Evolutionary conservation across 1,284 basidiomycete genomes (phyloP), one percentile per base, ranked within the genome.

Genomic region (Baeospora myosura): DNA sequence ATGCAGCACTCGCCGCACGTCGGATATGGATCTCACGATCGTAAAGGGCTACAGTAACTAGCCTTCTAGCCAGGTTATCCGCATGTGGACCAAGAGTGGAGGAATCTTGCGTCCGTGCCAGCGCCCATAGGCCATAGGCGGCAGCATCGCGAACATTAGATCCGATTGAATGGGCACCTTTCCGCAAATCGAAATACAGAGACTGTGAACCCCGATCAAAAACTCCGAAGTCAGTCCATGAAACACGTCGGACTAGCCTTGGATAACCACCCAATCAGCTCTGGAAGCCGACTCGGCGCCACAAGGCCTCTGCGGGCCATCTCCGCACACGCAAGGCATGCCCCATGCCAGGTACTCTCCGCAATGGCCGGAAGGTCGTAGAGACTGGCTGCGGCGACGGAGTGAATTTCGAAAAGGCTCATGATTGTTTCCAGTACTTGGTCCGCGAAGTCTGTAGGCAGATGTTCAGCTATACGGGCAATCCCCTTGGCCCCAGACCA

Each of bases 1-100:
- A 98, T 3, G 95, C 92, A 6, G 96, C 96, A 62, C 94, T 98
- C 2, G 95, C 93, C 3, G 96, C 96, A 47, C 96, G 70, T n/a
- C 96, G 76, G 38, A 98, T 92, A 45, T 91, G 88, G 10, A 98
- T 82, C 58, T 98, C 96, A 21, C 96, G 76, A 64, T 99, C 96
- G 52, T 85, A 92, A 28, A 92, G 68, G 0, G 94, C 79, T 3
- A 92, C 87, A 7, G 78, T 74, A 5, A 86, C 79, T 40, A 98
- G 72, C 20, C 69, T 66, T 26, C 73, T 75, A 1, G 94, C 86
- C 16, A 96, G 73, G 33, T 67, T 64, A 7, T 66, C 59, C 1
- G 88, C 78, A 57, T 81, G 74, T 0, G 82, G 79, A 30, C 65
- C 59, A 22, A 95, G 65, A n/a, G 69, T 63, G 5, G 74, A 60